Evolutionary conservation across 352 stramenopile genomes (phyloP), one percentile per base, ranked within the genome.

Genomic region (Phytophthora meadii): DNA sequence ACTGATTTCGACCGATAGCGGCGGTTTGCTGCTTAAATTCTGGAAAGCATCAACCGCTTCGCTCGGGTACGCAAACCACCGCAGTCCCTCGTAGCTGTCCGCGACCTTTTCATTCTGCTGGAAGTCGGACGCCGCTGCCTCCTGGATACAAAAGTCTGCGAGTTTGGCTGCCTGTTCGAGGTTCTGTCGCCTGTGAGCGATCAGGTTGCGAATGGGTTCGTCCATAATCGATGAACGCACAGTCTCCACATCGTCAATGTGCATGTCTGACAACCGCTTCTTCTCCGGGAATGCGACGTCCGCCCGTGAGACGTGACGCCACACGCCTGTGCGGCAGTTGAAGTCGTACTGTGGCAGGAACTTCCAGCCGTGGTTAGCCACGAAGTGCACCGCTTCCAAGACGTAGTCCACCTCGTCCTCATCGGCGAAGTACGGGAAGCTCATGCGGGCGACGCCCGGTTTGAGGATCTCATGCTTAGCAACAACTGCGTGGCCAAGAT

Each of bases 261-360:
- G 51, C 54, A 75, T 65, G 1, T 61, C 39, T 7, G 62, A 61
- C 9, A 75, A 37, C 0, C 12, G n/a, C 34, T 76, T 76, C 42
- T 69, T 68, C 36, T 61, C 52, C 3, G 61, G 56, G 28, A 72
- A 72, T 6, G 62, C 51, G 11, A 54, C 36, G 10, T 61, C 45
- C 5, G 52, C 62, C 8, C 56, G 51, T 3, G 62, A 65, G 7
- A 62, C 58, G 59, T 97, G 88, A 19, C 81, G 73, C 90, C 90
- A 98, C 51, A 98, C 95, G 11, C 96, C 97, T 8, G 94, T 99
- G 14, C 92, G 81, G 74, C 98, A 87, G 79, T 98, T 97, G 70
- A 97, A 98, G 30, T 72, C 56, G 74, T 99, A 99, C 56, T 97
- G 81, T 19, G 92, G 93, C 37, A 99, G 76, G 27, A 99, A 92